These are phyloP conservation scores for Rhizopogon vulgaris DNA, from an alignment of 768 basidiomycete species.

Conservation along the genomic window DNA sequence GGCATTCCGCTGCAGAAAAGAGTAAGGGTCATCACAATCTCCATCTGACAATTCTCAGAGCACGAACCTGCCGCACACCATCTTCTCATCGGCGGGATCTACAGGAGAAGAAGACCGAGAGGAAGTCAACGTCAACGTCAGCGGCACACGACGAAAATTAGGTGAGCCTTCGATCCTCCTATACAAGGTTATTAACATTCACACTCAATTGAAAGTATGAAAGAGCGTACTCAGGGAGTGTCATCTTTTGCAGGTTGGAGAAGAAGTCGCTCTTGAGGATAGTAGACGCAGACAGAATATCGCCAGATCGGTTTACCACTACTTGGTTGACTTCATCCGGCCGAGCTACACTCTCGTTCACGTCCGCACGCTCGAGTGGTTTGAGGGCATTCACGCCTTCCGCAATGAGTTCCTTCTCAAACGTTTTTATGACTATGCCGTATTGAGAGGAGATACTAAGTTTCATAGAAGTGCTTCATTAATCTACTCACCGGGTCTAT, in stretches of 20 bases:
- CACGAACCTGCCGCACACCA: slow-evolving; percentile 72
- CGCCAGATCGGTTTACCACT: slow-evolving; percentile 78
- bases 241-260: slow-evolving; percentile 92
- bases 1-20: slow-evolving; percentile 79
- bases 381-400: slow-evolving; percentile 77
- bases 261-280: slow-evolving; percentile 97
- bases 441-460: not conserved
- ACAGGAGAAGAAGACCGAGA: slow-evolving; percentile 22
- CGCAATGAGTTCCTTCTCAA: slow-evolving; percentile 80
- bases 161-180: slow-evolving; percentile 91
- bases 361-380: slow-evolving; percentile 70
- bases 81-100: slow-evolving; percentile 40
- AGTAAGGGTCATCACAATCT: slow-evolving; percentile 14
- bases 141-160: slow-evolving; percentile 81
- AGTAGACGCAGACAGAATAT: slow-evolving; percentile 83
- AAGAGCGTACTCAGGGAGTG: slow-evolving; percentile 75
- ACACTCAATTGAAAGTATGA: not conserved
- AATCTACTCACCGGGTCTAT: slow-evolving; percentile 62
- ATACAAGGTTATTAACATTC: slow-evolving; percentile 2
- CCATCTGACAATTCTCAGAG: not conserved
- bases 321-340: slow-evolving; percentile 89
- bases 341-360: slow-evolving; percentile 63
- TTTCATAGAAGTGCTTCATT: not conserved
- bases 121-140: slow-evolving; percentile 39
- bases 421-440: slow-evolving; percentile 81